Conservation (phyloP, 495 filamentous ascomycete genomes). For the Aspergillus bertholletiae region DNA sequence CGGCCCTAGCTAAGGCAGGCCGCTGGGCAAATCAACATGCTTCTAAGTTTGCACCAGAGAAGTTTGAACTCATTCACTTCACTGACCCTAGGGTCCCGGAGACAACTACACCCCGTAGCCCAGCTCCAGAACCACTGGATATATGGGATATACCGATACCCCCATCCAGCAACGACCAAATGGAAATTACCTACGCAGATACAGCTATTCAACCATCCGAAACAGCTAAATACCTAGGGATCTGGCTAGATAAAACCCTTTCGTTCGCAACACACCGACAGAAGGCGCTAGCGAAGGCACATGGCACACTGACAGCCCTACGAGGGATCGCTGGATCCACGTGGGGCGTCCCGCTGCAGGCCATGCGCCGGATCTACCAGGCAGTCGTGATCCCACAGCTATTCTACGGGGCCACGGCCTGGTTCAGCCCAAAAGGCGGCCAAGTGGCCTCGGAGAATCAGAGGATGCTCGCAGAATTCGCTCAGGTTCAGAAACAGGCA, state of each 20-base stretch:
- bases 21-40: slow-evolving; percentile 12
- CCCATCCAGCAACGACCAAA: background rate
- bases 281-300: slow-evolving; percentile 8
- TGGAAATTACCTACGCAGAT: background rate
- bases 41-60: slow-evolving; percentile 14
- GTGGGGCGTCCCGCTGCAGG: too few relatives aligned
- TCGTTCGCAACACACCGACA: slow-evolving; percentile 7
- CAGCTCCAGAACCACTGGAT: too few relatives aligned
- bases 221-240: slow-evolving; percentile 1
- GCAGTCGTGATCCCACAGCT: too few relatives aligned
- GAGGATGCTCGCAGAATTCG: too few relatives aligned
- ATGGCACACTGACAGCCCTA: too few relatives aligned
- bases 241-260: slow-evolving; percentile 17
- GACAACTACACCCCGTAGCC: background rate
- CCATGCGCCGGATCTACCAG: too few relatives aligned
- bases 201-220: background rate
- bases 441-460: too few relatives aligned
- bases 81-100: slow-evolving; percentile 4
- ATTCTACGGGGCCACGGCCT: too few relatives aligned
- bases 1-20: background rate
- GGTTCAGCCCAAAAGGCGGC: too few relatives aligned
- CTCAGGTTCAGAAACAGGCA: too few relatives aligned
- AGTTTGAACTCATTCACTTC: slow-evolving; percentile 15
- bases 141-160: background rate
- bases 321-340: too few relatives aligned